phyloP scores from a whole-genome alignment of 768 basidiomycete genomes.

The Royoungia palumana region DNA sequence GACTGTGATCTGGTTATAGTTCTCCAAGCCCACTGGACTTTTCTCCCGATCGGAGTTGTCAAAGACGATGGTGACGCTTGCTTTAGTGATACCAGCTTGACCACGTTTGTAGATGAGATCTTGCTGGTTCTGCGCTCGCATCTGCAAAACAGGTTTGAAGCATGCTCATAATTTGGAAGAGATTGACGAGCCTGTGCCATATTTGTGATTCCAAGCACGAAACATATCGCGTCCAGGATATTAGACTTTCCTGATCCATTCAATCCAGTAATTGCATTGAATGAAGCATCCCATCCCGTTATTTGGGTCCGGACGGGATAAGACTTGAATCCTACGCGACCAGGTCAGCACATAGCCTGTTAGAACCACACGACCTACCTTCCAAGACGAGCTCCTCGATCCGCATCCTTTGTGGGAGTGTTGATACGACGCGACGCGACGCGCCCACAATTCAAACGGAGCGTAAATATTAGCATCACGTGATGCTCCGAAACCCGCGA shows the following conservation, averaged over 20 bases:
- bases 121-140: conserved; percentile 92
- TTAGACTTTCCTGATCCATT: conserved; percentile 98
- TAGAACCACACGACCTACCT: conserved; percentile 40
- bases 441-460: conserved; percentile 29
- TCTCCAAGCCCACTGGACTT: conserved; percentile 79
- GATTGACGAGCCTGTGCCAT: conserved; percentile 70
- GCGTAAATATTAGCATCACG: conserved; percentile 16
- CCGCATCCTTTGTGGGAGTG: conserved; percentile 55
- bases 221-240: conserved; percentile 98
- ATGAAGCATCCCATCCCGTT: conserved; percentile 94
- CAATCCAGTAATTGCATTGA: conserved; percentile 97
- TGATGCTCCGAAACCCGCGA: background rate
- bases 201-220: conserved; percentile 96
- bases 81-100: conserved; percentile 94
- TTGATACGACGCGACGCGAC: conserved; percentile 28
- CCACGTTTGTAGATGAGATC: conserved; percentile 99
- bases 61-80: conserved; percentile 97
- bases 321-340: conserved; percentile 82
- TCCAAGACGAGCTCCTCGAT: conserved; percentile 96
- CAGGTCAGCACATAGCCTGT: background rate
- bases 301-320: conserved; percentile 96
- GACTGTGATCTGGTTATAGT: conserved; percentile 87
- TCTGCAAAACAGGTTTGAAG: conserved; percentile 41
- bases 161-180: background rate
- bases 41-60: conserved; percentile 90